Conservation (phyloP, 192 early-diverging fungal species). For the Helicostylum pulchrum region DNA sequence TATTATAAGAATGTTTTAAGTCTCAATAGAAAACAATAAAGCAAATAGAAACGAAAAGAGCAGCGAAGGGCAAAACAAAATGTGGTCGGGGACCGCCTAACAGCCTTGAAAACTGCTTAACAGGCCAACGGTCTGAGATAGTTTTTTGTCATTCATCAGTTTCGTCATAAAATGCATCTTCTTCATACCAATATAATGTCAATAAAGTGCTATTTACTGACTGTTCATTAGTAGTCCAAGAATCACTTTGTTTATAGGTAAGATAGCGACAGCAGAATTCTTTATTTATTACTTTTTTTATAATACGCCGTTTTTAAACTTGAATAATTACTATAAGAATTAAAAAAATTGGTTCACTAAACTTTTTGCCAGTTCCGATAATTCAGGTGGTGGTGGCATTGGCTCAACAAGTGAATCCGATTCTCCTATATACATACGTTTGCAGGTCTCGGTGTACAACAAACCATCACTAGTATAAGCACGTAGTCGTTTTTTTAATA, state of each 20-base stretch:
- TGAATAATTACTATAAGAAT: slow-evolving; percentile 6
- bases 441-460: slow-evolving; percentile 9
- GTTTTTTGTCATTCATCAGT: neutral
- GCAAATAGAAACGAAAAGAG: no score
- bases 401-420: slow-evolving; percentile 15
- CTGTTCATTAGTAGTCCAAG: slow-evolving; percentile 6
- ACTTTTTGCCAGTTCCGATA: slow-evolving; percentile 9
- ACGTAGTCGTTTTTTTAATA: slow-evolving; percentile 13
- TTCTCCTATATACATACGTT: slow-evolving; percentile 11
- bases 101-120: no score
- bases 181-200: slow-evolving; percentile 8
- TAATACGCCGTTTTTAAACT: slow-evolving; percentile 7
- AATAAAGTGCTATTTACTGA: slow-evolving; percentile 9
- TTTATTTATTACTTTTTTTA: slow-evolving; percentile 13
- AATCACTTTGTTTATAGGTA: slow-evolving; percentile 6
- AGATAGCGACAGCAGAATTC: slow-evolving; percentile 6
- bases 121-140: no score
- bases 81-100: no score
- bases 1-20: no score
- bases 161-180: slow-evolving; percentile 10
- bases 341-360: slow-evolving; percentile 16
- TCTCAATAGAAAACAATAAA: no score
- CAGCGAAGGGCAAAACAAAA: no score
- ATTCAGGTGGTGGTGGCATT: slow-evolving; percentile 14
- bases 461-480: slow-evolving; percentile 10